phyloP scores from a whole-genome alignment of 2,329 filamentous ascomycete genomes.

The Arthroderma sp. region DNA sequence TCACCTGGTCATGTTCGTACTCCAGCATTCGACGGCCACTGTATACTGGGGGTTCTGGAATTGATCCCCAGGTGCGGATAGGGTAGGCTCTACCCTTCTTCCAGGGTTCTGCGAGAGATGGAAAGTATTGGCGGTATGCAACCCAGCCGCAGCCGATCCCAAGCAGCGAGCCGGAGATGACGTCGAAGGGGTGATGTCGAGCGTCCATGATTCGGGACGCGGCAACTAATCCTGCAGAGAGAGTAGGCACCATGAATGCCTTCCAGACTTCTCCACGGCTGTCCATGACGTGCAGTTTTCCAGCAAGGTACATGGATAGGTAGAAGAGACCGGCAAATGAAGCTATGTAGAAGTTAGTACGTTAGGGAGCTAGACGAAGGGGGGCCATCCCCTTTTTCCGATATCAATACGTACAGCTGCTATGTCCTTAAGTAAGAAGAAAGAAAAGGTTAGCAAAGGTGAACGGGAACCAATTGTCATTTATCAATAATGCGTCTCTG shows the following conservation, averaged over 20 bases:
- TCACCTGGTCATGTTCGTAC: conserved; percentile 10
- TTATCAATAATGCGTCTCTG: neutral
- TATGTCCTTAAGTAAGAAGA: conserved; percentile 35
- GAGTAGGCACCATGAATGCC: conserved; percentile 41
- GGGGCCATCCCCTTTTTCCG: neutral
- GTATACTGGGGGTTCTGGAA: conserved; percentile 10
- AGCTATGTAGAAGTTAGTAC: conserved; percentile 27
- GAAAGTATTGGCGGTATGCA: conserved; percentile 49
- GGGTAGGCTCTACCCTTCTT: conserved; percentile 48
- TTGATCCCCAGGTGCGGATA: conserved; percentile 43
- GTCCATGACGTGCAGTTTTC: conserved; percentile 48
- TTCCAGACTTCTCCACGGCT: conserved; percentile 52
- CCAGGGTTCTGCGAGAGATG: conserved; percentile 43
- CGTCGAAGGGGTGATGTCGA: conserved; percentile 50
- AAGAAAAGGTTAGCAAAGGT: conserved; percentile 12
- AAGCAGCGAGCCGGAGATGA: conserved; percentile 43
- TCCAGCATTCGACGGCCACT: conserved; percentile 6
- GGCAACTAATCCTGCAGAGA: conserved; percentile 44
- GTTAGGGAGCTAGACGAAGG: neutral
- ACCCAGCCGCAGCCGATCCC: conserved; percentile 42
- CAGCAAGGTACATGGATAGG: conserved; percentile 47
- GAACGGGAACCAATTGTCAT: neutral
- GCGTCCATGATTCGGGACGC: conserved; percentile 51
- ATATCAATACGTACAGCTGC: conserved; percentile 35
- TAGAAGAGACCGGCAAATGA: conserved; percentile 49